Base-by-base conservation (phyloP, 169 alveolate genomes). In the Plasmodium coatneyi region DNA sequence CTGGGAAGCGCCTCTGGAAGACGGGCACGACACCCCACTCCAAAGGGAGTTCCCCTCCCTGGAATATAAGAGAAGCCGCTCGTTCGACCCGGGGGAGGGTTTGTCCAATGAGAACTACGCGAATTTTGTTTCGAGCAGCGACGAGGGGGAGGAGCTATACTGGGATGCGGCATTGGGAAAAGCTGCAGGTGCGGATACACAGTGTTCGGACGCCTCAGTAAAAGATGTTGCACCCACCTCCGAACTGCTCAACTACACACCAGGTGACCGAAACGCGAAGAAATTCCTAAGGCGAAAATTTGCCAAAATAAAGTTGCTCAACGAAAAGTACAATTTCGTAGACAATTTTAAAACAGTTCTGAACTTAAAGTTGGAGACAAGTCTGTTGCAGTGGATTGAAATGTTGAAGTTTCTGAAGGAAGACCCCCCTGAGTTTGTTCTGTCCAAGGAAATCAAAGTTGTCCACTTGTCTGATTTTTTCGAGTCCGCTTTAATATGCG, bases 101-200 rank as follows among this genome's bases (percentile, higher is more conserved):
- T 7, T 39, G 12, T 60, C 70, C 43, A 52, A 66, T 22, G 94
- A 89, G 52, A 89, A 89, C 34, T 89, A 79, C 36, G 12, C 28
- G 28, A 89, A 78, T 36, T 89, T 56, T 43, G 36, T 89, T 36
- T 89, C 94, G 19, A 89, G 94, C 60, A 89, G 94, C 81, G 94
- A 89, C 25, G 94, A 89, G 46, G 94, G 80, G 36, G 93, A 78
- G 4, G 93, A 49, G 46, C 9, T 6, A 30, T 25, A 2, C 0
- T 46, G 19, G 52, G 49, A 3, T 0, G 46, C 10, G 39, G 16
- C 39, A 30, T 5, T 10, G 32, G 82, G n/a, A 10, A 72, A 39
- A 34, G 56, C 16, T 7, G 60, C 22, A 12, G 60, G 60, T 49
- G 60, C 4, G 7, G 60, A 12, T 14, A 22, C 19, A 12, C 19